Base-by-base conservation (phyloP, 495 filamentous ascomycete species). In the Lophiostoma macrostomum region DNA sequence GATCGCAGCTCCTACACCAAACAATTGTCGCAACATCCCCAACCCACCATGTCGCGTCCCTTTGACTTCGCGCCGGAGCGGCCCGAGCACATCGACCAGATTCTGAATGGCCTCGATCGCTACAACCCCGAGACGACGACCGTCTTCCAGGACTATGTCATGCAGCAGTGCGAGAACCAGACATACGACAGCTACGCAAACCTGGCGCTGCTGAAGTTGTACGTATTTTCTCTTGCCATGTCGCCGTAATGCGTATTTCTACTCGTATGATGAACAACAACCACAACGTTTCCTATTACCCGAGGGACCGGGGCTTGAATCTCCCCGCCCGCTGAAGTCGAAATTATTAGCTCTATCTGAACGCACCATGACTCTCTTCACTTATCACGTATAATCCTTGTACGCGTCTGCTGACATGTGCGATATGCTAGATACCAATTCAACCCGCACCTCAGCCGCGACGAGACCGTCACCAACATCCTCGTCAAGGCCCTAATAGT, bases 241-340 rank as follows among this genome's bases (percentile, higher is more conserved):
- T 38, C 6, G 12, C 28, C 11, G 29, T 6, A 23, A 16, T 23
- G 11, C 27, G 5, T 18, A 13, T 37, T 8, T 40, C 24, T 6
- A 13, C 12, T 19, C 16, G 8, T 6, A 74, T 82, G 86, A 95
- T 88, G 88, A 86, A 78, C 66, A 71, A 80, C 65, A 63, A 73
- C 64, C 65, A 79, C 65, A 83, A 93, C 90, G 91, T 96, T 96
- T 95, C 88, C 89, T 95, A 96, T 96, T 96, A 96, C 81, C 90
- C 87, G 89, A 95, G 66, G 70, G 60, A 63, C 60, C 45, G 67
- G 73, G 69, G 70, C 67, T 66, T 75, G 76, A 76, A 77, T 72
- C 69, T 53, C 64, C 61, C 57, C 62, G 61, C 63, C 60, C 79
- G 78, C 77, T 74, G 71, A 72, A 64, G 69, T 63, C 32, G 74